Evolutionary conservation across 257 asterid species (phyloP), one percentile per base, ranked within the genome.

Genomic region (Solanum lycopersicoides): DNA sequence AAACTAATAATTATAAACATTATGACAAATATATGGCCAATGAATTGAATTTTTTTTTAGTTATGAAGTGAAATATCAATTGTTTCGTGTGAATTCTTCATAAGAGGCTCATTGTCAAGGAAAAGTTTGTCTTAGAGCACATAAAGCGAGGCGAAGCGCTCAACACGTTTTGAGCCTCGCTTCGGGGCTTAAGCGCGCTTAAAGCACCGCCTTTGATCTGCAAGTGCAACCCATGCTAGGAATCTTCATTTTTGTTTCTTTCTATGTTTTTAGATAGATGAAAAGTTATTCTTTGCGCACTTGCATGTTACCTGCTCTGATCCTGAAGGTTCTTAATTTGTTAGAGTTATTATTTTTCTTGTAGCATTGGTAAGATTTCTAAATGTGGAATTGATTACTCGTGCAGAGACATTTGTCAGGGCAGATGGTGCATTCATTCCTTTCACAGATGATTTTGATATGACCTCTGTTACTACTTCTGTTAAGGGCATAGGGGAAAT

Each of bases 401-500:
- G 72, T 86, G 93, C 95, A 97, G 99, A 97, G 91, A 97, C 99
- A 82, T 97, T 95, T 90, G 98, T 97, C 44, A 93, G 99, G 88
- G 98, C 98, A 16, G 99, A 97, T 89, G 99, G 99, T 50, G 98
- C 99, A 14, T 97, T 95, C 91, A 93, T 97, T 42, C 98, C 98
- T 45, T 97, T 97, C 87, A 89, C 99, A 5, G 99, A 96, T 84
- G 99, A 96, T 90, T 94, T 97, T 83, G 88, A 92, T 91, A 91
- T 92, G 92, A 89, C 93, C 85, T 92, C 89, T 63, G 96, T 97
- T 82, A 95, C 98, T 14, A 97, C 99, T 72, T 84, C 91, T 44
- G 96, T 97, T 34, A 96, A 93, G 92, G 99, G 98, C 23, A 91
- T 95, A 44, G 99, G 99, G 87, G 98, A 93, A 88, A 92, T 97